Conservation (phyloP, 2,329 filamentous ascomycete species). For the Fusarium decemcellulare region DNA sequence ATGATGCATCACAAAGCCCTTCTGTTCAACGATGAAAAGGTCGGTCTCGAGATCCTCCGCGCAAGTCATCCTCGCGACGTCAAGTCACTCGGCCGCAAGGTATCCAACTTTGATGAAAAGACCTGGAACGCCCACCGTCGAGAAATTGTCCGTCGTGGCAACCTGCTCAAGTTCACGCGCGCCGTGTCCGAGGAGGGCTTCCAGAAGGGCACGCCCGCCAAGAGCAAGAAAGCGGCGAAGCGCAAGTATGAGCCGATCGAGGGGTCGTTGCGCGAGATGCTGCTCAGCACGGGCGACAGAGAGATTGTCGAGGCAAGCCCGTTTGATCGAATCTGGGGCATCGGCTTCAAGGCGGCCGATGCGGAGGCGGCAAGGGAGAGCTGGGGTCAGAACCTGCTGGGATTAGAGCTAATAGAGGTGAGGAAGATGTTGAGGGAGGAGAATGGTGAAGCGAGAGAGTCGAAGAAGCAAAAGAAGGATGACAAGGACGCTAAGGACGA, state of each 20-base stretch:
- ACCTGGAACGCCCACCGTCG: constrained; percentile 67
- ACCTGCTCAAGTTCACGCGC: constrained; percentile 70
- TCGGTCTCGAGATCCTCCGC: constrained; percentile 64
- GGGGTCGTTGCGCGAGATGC: constrained; percentile 58
- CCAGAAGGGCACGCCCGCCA: constrained; percentile 37
- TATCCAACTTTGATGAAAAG: constrained; percentile 64
- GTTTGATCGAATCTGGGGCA: constrained; percentile 75
- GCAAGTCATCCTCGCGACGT: constrained; percentile 62
- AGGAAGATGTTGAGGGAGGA: constrained; percentile 64
- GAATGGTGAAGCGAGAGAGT: constrained; percentile 21
- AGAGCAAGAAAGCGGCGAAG: constrained; percentile 31
- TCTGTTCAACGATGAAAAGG: constrained; percentile 61
- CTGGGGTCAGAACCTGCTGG: constrained; percentile 78
- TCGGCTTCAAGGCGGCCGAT: constrained; percentile 69
- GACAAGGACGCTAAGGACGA: background rate
- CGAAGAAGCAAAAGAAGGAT: constrained; percentile 11
- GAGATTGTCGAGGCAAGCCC: constrained; percentile 75
- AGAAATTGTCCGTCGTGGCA: constrained; percentile 70
- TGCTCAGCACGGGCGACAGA: constrained; percentile 71
- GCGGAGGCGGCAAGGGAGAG: constrained; percentile 61
- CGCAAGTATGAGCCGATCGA: constrained; percentile 48
- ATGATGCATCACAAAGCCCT: constrained; percentile 70
- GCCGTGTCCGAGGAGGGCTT: constrained; percentile 52
- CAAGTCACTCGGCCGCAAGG: constrained; percentile 68
- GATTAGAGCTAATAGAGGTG: constrained; percentile 73